Evolutionary conservation across 2,329 filamentous ascomycete species (phyloP).

Genomic region (Pseudopyricularia javanii): DNA sequence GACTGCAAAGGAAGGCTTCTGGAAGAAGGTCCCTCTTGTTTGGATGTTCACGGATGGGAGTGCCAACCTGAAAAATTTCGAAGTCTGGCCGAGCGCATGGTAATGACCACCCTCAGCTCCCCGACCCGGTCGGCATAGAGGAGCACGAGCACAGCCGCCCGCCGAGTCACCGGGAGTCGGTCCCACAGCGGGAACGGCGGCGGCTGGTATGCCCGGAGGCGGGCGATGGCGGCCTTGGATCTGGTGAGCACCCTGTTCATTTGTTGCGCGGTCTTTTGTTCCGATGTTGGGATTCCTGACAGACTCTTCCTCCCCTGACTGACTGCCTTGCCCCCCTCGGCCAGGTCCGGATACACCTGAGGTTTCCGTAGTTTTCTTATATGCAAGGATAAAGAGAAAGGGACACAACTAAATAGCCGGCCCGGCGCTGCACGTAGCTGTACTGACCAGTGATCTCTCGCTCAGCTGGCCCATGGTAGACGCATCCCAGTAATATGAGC

Average conservation of each 20-base stretch:
- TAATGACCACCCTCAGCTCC: slow-evolving; percentile 61
- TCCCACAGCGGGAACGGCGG: slow-evolving; percentile 52
- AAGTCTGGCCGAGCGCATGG: slow-evolving; percentile 52
- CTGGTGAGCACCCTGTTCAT: slow-evolving; percentile 16
- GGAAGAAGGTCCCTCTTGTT: too few species aligned
- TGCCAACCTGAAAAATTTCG: slow-evolving; percentile 51
- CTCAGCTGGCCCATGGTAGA: slow-evolving; percentile 45
- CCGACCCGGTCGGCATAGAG: slow-evolving; percentile 76
- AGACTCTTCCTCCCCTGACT: background rate
- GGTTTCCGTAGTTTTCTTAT: background rate
- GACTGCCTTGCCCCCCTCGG: background rate
- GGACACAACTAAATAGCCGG: background rate
- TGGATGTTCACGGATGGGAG: background rate
- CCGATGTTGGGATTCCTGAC: slow-evolving; percentile 3
- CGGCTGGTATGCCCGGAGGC: slow-evolving; percentile 47
- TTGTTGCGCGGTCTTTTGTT: background rate
- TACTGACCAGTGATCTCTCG: slow-evolving; percentile 39
- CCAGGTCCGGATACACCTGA: background rate
- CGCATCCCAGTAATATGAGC: slow-evolving; percentile 44
- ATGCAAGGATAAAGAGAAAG: background rate
- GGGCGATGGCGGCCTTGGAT: slow-evolving; percentile 43
- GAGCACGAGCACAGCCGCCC: slow-evolving; percentile 78
- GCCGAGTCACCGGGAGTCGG: slow-evolving; percentile 46
- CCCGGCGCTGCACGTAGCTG: background rate
- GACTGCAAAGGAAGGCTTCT: too few species aligned